Percentiles rank a stretch among this genome's conserved stretches.
phyloP scores from a whole-genome alignment of 2,329 filamentous ascomycete species.

The Microdochium nivale region DNA sequence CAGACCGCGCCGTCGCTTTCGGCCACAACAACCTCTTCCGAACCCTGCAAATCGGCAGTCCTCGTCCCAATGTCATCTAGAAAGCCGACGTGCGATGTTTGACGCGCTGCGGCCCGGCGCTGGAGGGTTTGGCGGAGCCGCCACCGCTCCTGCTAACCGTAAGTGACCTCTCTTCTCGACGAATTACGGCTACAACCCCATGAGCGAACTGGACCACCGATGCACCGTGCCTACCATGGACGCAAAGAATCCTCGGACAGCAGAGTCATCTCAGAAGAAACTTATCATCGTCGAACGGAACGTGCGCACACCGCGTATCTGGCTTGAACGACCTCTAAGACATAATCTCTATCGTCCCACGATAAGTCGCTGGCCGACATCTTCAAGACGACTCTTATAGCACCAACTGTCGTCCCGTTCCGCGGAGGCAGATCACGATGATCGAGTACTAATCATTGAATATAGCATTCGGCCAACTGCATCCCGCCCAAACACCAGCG shows the following conservation, averaged over 20 bases:
- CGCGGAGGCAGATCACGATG: background rate
- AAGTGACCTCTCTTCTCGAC: conserved; percentile 14
- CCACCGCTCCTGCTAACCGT: conserved; percentile 15
- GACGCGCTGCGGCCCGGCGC: conserved; percentile 14
- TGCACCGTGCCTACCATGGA: no score
- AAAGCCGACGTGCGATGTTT: conserved; percentile 14
- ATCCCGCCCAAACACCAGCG: conserved; percentile 2
- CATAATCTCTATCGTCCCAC: no score
- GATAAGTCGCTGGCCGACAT: no score
- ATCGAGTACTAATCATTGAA: conserved; percentile 2
- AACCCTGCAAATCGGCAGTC: background rate
- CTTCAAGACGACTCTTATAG: no score
- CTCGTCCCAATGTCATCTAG: conserved; percentile 11
- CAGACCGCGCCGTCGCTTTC: background rate
- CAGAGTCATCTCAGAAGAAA: no score
- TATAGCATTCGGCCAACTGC: conserved; percentile 14
- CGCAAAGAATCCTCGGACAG: no score
- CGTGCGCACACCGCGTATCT: no score
- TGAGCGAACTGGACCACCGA: no score
- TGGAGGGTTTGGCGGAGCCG: conserved; percentile 13
- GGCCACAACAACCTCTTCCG: background rate
- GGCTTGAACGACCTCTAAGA: no score
- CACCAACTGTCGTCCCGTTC: background rate
- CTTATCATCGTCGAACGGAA: no score
- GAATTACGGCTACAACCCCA: conserved; percentile 2